Base-by-base conservation (phyloP, 2,329 filamentous ascomycete species). In the Xylaria sp. region DNA sequence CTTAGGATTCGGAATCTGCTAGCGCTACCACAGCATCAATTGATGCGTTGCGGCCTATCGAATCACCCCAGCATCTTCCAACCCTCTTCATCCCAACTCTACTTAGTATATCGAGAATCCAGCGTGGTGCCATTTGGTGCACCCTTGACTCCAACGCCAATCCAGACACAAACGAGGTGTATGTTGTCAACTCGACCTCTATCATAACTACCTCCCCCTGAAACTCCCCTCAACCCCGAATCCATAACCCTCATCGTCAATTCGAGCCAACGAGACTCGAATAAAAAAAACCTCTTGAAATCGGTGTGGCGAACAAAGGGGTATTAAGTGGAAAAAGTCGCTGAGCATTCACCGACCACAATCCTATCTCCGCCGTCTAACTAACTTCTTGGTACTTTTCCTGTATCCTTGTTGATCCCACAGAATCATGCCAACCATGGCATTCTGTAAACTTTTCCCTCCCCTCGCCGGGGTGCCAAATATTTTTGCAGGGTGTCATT, bases 321-420 rank as follows among this genome's bases (percentile, higher is more conserved):
- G 57, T 65, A 65, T 65, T 63, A 65, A 44, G 51, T 61, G 31
- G 53, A 57, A 35, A 54, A 59, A 47, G 53, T 58, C 48, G 63
- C 54, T 60, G 47, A 51, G 55, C 49, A 31, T 35, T 49, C 63
- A 54, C 33, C 49, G 47, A 53, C 56, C 60, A 44, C 35, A 54
- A 37, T 60, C 57, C 60, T 55, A n/a, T 56, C 48, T 58, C 51
- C 54, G 38, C 57, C 27, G 41, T 65, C 63, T 65, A 65, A 56
- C 59, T 56, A 62, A 54, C 57, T 63, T 58, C 58, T 61, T 21
- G 29, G 17, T 60, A 21, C 38, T 58, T 63, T 62, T 54, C 60
- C 60, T 64, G 63, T 65, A 63, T 54, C 54, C 60, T 23, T 63
- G 38, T 58, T 65, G 47, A 41, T 44, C 53, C 54, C 54, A 37